phyloP scores from a whole-genome alignment of 2,329 filamentous ascomycete genomes.

The Waltergamsia citrina region DNA sequence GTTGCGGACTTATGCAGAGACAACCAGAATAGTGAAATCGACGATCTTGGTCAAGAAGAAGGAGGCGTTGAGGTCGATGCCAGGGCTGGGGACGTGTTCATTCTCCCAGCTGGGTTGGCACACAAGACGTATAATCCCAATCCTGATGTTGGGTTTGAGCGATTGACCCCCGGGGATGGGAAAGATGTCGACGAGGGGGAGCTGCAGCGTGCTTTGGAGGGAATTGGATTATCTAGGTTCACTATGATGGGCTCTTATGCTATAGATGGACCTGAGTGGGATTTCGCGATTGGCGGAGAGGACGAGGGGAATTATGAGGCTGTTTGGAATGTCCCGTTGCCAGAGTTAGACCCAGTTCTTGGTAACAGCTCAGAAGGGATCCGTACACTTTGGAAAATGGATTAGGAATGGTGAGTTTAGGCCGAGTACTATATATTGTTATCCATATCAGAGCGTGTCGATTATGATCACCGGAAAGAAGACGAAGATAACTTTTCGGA shows the following conservation, averaged over 20 bases:
- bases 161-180: constrained; percentile 31
- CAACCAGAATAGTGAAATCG: constrained; percentile 21
- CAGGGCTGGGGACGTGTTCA: constrained; percentile 40
- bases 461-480: no score
- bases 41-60: constrained; percentile 24
- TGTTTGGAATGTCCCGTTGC: constrained; percentile 3
- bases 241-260: constrained; percentile 34
- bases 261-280: constrained; percentile 1
- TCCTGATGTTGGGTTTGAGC: constrained; percentile 14
- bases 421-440: no score
- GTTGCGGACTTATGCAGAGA: constrained; percentile 31
- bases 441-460: no score
- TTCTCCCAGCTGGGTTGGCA: constrained; percentile 43
- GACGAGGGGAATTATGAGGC: constrained; percentile 1
- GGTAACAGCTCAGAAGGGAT: constrained; percentile 1
- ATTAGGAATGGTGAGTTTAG: not conserved
- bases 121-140: constrained; percentile 37
- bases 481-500: no score
- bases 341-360: constrained; percentile 3
- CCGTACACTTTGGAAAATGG: constrained; percentile 1
- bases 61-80: constrained; percentile 37
- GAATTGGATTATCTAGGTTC: constrained; percentile 18
- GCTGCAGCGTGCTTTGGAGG: constrained; percentile 19
- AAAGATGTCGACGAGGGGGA: constrained; percentile 21
- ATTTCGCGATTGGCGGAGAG: constrained; percentile 5